Base-by-base conservation (phyloP, 352 stramenopile species). In the Globisporangium emineosum region DNA sequence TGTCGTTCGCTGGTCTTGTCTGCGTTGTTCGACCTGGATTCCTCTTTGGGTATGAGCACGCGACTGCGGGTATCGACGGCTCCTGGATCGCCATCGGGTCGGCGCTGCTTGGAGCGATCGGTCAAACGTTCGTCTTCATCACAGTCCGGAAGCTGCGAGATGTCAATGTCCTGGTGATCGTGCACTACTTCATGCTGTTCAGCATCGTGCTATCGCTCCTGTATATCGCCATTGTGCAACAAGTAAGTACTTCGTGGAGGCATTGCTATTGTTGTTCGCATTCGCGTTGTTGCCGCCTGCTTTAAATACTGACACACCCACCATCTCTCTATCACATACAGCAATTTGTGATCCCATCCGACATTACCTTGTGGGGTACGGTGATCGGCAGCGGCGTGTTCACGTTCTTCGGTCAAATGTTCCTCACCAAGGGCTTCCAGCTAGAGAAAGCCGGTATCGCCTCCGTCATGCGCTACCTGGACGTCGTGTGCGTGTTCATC, bases 141-240 rank as follows among this genome's bases (percentile, higher is more conserved):
- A 73, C 71, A 0, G 81, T 94, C 54, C 83, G 86, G 12, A 79
- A 88, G 65, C 69, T 92, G 10, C 81, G 81, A 51, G 59, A 68
- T 1, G 72, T 92, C 42, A 60, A 85, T 45, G 72, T 85, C 19
- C 73, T 78, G 53, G 80, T 91, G 29, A 77, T 94, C 29, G 68
- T 91, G 25, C 78, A 94, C 73, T 92, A 94, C 70, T 92, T 92
- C 32, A 82, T 94, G 79, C 67, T 91, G 1, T 85, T 83, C 35
- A 89, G 73, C 54, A 67, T 76, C 25, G 29, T 77, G 17, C 57
- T 67, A 25, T 87, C 86, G 60, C 51, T 78, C 19, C 12, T 81
- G 2, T 89, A 83, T 67, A 81, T 93, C 50, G 58, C 66, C 0
- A 10, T 90, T 21, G 69, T 90, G n/a, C 64, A 89, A 57, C 68